These are phyloP conservation scores for Rhizopus sp. DNA, from an alignment of 371 early-diverging fungal genomes.

Conservation along the genomic window DNA sequence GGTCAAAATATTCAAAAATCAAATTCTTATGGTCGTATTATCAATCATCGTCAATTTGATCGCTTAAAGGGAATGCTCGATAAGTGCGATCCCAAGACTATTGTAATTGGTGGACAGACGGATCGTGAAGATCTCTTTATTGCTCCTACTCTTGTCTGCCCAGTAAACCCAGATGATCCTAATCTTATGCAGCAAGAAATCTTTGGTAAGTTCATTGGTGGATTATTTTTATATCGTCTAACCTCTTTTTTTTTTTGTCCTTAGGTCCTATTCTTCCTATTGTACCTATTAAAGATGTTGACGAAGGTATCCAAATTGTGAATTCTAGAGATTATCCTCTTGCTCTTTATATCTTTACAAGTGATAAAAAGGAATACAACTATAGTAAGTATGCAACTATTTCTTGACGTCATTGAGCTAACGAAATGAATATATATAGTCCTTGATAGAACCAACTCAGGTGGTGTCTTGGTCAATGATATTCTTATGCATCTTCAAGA, in stretches of 20 bases:
- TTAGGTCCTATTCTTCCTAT: constrained; percentile 74
- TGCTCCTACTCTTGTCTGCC: constrained; percentile 66
- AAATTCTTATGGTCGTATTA: constrained; percentile 67
- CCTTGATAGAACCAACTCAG: constrained; percentile 61
- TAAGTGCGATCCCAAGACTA: constrained; percentile 36
- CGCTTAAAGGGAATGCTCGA: constrained; percentile 67
- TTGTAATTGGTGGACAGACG: constrained; percentile 59
- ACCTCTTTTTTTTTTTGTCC: background rate
- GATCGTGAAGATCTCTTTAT: constrained; percentile 63
- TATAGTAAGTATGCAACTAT: constrained; percentile 24
- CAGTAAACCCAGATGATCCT: constrained; percentile 52
- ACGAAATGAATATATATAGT: constrained; percentile 27
- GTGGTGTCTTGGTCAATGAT: constrained; percentile 74
- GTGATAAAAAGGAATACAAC: constrained; percentile 36
- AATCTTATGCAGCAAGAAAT: constrained; percentile 76
- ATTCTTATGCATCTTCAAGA: constrained; percentile 59
- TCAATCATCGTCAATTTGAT: constrained; percentile 68
- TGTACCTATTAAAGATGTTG: constrained; percentile 67
- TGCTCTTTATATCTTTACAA: constrained; percentile 66
- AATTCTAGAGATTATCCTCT: constrained; percentile 65
- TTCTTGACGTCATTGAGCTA: background rate
- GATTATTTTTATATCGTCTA: background rate
- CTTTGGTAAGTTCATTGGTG: constrained; percentile 46
- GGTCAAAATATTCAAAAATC: constrained; percentile 52
- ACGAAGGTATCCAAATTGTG: constrained; percentile 70